Evolutionary conservation across 140 eudicot species (phyloP).

Genomic region (Bidens hawaiensis): DNA sequence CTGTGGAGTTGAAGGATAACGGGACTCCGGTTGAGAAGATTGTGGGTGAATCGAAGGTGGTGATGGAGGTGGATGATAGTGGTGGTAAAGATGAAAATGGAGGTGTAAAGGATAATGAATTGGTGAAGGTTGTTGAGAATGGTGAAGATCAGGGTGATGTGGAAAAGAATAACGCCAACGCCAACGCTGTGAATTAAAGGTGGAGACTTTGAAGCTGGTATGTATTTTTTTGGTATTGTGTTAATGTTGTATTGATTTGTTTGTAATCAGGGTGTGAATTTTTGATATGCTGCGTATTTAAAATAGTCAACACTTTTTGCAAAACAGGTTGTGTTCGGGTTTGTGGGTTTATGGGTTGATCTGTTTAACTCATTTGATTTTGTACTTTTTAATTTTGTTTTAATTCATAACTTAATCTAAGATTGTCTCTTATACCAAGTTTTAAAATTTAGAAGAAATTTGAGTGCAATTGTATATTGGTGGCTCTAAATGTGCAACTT

Average conservation of each 20-base stretch:
- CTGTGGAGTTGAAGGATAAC: conserved; percentile 61
- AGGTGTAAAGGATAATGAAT: conserved; percentile 21
- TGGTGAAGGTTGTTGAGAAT: conserved; percentile 19
- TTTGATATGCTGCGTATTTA: not conserved
- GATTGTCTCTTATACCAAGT: too few species aligned
- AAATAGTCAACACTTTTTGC: too few species aligned
- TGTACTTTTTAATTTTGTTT: too few species aligned
- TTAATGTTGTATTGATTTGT: conserved; percentile 12
- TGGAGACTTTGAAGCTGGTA: conserved; percentile 10
- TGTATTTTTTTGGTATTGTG: not conserved
- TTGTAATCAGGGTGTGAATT: not conserved
- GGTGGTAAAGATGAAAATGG: conserved; percentile 23
- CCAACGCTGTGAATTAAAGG: conserved; percentile 11
- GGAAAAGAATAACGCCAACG: conserved; percentile 24
- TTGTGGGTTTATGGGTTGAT: not conserved
- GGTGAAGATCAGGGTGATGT: too few species aligned
- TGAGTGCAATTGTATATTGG: too few species aligned
- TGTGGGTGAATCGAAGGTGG: conserved; percentile 16
- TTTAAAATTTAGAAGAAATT: too few species aligned
- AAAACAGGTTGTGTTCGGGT: not conserved
- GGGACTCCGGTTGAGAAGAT: conserved; percentile 4
- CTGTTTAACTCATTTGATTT: not conserved
- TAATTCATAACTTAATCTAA: too few species aligned
- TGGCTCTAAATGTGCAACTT: too few species aligned
- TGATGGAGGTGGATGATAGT: conserved; percentile 25